phyloP scores from a whole-genome alignment of 768 basidiomycete species.

The Boletus rubescentipes region DNA sequence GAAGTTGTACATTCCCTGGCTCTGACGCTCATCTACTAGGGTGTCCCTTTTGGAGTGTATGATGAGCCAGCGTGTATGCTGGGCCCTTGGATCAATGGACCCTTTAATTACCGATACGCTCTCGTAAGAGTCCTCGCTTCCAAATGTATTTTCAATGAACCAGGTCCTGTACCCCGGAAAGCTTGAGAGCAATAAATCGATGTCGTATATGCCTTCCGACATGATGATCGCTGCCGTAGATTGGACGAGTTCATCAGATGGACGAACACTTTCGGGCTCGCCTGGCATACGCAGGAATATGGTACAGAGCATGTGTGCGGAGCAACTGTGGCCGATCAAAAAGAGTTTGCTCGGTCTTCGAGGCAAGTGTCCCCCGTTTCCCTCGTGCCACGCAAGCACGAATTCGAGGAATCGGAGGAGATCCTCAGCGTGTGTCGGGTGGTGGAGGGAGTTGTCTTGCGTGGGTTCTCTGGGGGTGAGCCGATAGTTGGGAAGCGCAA shows the following conservation, averaged over 20 bases:
- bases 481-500: conserved; percentile 78
- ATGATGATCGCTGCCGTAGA: conserved; percentile 55
- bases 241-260: conserved; percentile 40
- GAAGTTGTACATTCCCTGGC: conserved; percentile 55
- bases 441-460: conserved; percentile 42
- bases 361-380: conserved; percentile 15
- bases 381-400: conserved; percentile 43
- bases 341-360: conserved; percentile 47
- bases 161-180: conserved; percentile 69
- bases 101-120: conserved; percentile 46
- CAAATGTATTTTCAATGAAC: conserved; percentile 72
- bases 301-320: conserved; percentile 75
- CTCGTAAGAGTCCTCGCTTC: conserved; percentile 46
- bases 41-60: conserved; percentile 75
- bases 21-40: conserved; percentile 63
- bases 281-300: conserved; percentile 57
- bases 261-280: conserved; percentile 35
- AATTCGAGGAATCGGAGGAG: conserved; percentile 60
- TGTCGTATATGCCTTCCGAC: conserved; percentile 79
- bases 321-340: conserved; percentile 78
- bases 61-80: conserved; percentile 60
- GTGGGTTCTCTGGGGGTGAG: conserved; percentile 52
- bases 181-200: conserved; percentile 58
- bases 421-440: conserved; percentile 74
- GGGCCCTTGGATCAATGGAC: conserved; percentile 33